Base-by-base conservation (phyloP, 2,329 filamentous ascomycete genomes). In the Lachnellula cervina region DNA sequence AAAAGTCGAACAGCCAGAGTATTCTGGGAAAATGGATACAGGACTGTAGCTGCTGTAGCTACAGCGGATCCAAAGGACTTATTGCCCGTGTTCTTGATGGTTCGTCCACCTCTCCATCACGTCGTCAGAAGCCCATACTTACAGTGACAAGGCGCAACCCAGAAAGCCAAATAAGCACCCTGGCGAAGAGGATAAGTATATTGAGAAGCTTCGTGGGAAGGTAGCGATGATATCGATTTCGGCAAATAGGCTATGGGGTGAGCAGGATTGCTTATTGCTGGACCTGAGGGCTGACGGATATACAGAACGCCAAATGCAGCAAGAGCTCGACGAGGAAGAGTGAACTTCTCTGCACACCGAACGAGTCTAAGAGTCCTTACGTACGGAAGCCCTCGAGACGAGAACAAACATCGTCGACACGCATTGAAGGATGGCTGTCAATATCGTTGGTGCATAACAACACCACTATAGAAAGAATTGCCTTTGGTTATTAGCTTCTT, bases 21-120 rank as follows among this genome's bases (percentile, higher is more conserved):
- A 5, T 87, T 92, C 59, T 88, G 87, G 77, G 88, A 91, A 55
- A 90, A 87, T 68, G 88, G 88, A 1, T 87, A 87, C 65, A 85
- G 82, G 64, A 86, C 80, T 23, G 74, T 90, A 28, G 82, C 83
- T 37, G 77, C 81, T 3, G 75, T 92, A 48, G 86, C 88, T 4
- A 87, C 87, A 62, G 86, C 87, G 0, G 80, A 87, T 58, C 79
- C 84, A 0, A 78, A 78, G 57, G 87, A 89, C 59, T 73, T 91
- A 23, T 75, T 90, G 2, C 86, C 87, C 6, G 73, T 91, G n/a
- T 73, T 92, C 50, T 80, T 88, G 75, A 85, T 88, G 77, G 84
- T 84, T 49, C 45, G 16, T 42, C 19, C 34, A 19, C 11, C 8
- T 49, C 37, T 44, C 14, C 28, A 40, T 46, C 42, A 37, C 34